These are phyloP conservation scores for Calonectria hawksworthii DNA, from an alignment of 2,329 filamentous ascomycete genomes.

Conservation along the genomic window DNA sequence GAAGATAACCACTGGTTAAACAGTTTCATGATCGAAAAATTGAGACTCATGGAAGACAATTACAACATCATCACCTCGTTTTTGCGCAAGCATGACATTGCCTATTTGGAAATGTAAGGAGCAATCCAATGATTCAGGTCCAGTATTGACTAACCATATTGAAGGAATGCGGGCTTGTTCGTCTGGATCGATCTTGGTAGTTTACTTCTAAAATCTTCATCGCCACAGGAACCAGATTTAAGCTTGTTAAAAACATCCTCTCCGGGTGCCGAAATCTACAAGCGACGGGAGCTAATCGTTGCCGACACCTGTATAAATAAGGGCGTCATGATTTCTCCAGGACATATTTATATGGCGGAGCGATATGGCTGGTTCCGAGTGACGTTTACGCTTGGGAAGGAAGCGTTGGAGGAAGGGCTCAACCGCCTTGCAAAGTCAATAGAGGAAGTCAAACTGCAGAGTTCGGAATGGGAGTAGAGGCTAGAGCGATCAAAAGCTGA, in stretches of 20 bases:
- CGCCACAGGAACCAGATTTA: neutral
- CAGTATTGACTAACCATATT: neutral
- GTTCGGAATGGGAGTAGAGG: neutral
- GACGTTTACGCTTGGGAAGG: neutral
- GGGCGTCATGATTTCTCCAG: neutral
- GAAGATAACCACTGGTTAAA: neutral
- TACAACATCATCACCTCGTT: neutral
- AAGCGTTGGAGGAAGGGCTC: neutral
- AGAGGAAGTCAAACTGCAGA: neutral
- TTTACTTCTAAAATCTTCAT: neutral
- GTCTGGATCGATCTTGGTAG: neutral
- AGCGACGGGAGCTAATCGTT: neutral
- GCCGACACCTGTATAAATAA: neutral
- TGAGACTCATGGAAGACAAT: neutral
- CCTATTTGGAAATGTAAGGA: neutral
- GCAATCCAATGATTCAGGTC: too few species aligned
- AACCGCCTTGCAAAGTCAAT: neutral
- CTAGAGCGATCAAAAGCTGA: neutral
- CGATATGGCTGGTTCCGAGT: constrained; percentile 5
- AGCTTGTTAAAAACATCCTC: neutral
- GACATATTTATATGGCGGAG: constrained; percentile 5
- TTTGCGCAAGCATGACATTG: neutral
- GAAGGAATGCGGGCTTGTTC: constrained; percentile 2
- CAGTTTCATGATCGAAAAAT: neutral
- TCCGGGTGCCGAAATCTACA: neutral